These are phyloP conservation scores for Papiliotrema laurentii DNA, from an alignment of 1,284 basidiomycete genomes.

Conservation along the genomic window DNA sequence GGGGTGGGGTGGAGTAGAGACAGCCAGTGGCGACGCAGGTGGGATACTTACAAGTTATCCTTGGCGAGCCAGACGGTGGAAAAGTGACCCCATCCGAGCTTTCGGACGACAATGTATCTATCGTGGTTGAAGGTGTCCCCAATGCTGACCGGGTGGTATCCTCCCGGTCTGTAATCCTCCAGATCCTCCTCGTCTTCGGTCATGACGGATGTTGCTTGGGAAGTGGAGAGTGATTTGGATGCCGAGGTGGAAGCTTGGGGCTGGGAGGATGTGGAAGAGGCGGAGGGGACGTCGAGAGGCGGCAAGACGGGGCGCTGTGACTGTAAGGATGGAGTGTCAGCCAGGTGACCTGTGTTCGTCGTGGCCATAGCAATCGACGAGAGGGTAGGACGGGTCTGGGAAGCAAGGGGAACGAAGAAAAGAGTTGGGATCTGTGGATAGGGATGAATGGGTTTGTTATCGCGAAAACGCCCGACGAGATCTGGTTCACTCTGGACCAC, in stretches of 20 bases:
- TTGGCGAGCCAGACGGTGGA: constrained; percentile 88
- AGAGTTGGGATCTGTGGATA: constrained; percentile 2
- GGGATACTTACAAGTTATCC: constrained; percentile 77
- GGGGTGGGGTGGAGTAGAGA: constrained; percentile 9
- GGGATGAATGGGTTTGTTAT: too few species aligned
- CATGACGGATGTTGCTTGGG: constrained; percentile 40
- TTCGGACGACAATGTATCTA: constrained; percentile 85
- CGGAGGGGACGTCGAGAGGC: background rate
- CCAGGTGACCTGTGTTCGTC: background rate
- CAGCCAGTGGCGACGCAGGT: background rate
- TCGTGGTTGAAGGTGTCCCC: constrained; percentile 87
- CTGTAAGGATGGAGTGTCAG: background rate
- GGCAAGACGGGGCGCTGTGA: background rate
- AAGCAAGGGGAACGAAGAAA: too few species aligned
- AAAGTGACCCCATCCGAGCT: constrained; percentile 98
- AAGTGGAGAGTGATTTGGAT: constrained; percentile 26
- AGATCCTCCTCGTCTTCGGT: constrained; percentile 50
- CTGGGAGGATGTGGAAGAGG: background rate
- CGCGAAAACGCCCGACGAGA: too few species aligned
- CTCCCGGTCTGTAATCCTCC: constrained; percentile 78
- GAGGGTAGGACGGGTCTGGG: too few species aligned
- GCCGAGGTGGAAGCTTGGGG: background rate
- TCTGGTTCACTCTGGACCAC: too few species aligned
- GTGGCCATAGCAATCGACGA: too few species aligned
- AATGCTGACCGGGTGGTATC: constrained; percentile 93